Evolutionary conservation across 1,284 basidiomycete genomes (phyloP).

Genomic region (Pseudozyma tsukubaensis): DNA sequence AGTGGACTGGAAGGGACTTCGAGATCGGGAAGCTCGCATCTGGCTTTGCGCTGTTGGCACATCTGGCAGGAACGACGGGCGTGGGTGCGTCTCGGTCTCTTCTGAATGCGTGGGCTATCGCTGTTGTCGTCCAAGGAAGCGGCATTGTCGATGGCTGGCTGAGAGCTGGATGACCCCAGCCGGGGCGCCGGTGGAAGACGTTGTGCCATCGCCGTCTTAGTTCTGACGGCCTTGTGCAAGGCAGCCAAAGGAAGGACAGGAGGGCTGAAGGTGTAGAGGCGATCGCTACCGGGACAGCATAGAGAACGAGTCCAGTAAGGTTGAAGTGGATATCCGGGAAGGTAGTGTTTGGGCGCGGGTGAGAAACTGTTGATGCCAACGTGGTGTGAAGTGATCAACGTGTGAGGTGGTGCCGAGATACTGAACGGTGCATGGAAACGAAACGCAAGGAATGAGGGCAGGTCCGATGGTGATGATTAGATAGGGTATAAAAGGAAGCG

Average conservation of each 20-base stretch:
- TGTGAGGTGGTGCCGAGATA: too few species aligned
- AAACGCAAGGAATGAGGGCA: too few species aligned
- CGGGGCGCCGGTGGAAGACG: not conserved
- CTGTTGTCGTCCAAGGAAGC: constrained; percentile 4
- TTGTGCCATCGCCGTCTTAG: not conserved
- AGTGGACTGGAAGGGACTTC: constrained; percentile 33
- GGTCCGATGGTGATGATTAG: too few species aligned
- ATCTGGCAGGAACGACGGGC: constrained; percentile 47
- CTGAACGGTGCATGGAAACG: too few species aligned
- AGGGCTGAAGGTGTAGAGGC: too few species aligned
- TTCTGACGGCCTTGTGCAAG: not conserved
- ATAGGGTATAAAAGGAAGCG: too few species aligned
- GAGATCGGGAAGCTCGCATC: constrained; percentile 45
- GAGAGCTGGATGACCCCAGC: not conserved
- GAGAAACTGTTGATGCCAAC: too few species aligned
- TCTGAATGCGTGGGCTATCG: constrained; percentile 29
- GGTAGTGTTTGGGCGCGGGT: too few species aligned
- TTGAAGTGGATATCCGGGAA: too few species aligned
- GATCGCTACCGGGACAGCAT: too few species aligned
- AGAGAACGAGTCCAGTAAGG: too few species aligned
- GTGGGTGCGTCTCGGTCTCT: constrained; percentile 41
- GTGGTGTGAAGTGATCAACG: too few species aligned
- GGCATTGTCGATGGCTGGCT: not conserved
- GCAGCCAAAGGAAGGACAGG: not conserved
- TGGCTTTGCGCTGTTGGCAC: constrained; percentile 50